Evolutionary conservation across 306 rosid species (phyloP).

Genomic region (Amphicarpaea edgeworthii): DNA sequence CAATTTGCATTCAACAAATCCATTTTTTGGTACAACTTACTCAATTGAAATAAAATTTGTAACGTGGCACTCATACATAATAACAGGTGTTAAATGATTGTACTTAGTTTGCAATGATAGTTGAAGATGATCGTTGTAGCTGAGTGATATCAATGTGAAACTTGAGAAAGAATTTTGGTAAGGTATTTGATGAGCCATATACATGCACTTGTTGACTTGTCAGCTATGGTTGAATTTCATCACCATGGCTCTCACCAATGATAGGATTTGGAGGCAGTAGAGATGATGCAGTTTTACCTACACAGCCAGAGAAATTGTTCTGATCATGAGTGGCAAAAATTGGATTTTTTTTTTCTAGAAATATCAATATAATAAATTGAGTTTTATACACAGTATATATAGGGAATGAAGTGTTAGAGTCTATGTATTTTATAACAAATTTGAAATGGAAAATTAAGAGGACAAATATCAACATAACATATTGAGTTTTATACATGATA

Average conservation of each 20-base stretch:
- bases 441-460: too few relatives aligned
- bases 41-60: neutral
- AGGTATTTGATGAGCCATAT: neutral
- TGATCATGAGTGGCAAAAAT: neutral
- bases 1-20: neutral
- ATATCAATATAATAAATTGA: too few relatives aligned
- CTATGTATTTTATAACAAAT: too few relatives aligned
- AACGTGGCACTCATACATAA: neutral
- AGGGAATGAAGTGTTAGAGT: too few relatives aligned
- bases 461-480: too few relatives aligned
- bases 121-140: constrained; percentile 1
- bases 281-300: neutral
- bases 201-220: neutral
- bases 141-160: neutral
- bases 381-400: too few relatives aligned
- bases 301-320: neutral
- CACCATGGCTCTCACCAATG: neutral
- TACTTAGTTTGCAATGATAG: neutral
- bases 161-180: constrained; percentile 16
- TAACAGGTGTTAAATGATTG: constrained; percentile 21
- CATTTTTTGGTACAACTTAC: neutral
- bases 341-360: neutral
- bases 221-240: neutral
- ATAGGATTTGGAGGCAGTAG: neutral
- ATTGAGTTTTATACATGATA: too few relatives aligned